A percentile compares a stretch with the other conserved stretches of the same genome.
Evolutionary conservation across 75 land plant genomes (phyloP).

Genomic region (Sequoia sempervirens): DNA sequence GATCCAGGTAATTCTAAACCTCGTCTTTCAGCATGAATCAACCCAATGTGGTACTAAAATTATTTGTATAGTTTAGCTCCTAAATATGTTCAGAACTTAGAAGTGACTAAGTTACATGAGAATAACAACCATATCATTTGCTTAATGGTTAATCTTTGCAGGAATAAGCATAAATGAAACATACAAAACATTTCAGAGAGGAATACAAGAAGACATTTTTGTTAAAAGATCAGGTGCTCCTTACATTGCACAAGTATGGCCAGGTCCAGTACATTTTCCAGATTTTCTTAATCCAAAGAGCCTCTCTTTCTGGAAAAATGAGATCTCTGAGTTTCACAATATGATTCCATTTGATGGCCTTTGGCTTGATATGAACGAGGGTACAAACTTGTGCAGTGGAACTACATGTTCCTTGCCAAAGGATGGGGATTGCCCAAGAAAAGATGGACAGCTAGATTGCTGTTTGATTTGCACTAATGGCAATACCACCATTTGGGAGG

Average conservation of each 20-base stretch:
- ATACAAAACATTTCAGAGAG: constrained; percentile 58
- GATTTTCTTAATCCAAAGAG: constrained; percentile 70
- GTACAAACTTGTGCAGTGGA: constrained; percentile 38
- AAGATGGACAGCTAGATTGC: constrained; percentile 14
- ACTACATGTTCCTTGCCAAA: constrained; percentile 23
- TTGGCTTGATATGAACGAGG: constrained; percentile 90
- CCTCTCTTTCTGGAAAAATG: constrained; percentile 49
- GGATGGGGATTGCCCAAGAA: constrained; percentile 18
- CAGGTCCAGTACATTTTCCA: constrained; percentile 85
- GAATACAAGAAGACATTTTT: constrained; percentile 56
- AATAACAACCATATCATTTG: background rate
- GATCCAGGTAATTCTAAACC: constrained; percentile 29
- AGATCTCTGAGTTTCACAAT: constrained; percentile 52
- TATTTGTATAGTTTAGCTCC: no score
- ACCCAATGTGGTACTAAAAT: background rate
- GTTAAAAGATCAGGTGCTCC: constrained; percentile 50
- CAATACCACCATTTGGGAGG: constrained; percentile 43
- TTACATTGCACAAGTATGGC: constrained; percentile 84
- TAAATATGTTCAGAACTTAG: no score
- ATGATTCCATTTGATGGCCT: constrained; percentile 73
- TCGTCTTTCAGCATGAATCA: background rate
- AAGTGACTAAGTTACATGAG: background rate
- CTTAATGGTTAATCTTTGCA: constrained; percentile 8
- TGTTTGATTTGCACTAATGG: constrained; percentile 28
- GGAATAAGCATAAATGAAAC: constrained; percentile 55